Conservation (phyloP, 1,139 yeast genomes). For the Candida labiduridarum region DNA sequence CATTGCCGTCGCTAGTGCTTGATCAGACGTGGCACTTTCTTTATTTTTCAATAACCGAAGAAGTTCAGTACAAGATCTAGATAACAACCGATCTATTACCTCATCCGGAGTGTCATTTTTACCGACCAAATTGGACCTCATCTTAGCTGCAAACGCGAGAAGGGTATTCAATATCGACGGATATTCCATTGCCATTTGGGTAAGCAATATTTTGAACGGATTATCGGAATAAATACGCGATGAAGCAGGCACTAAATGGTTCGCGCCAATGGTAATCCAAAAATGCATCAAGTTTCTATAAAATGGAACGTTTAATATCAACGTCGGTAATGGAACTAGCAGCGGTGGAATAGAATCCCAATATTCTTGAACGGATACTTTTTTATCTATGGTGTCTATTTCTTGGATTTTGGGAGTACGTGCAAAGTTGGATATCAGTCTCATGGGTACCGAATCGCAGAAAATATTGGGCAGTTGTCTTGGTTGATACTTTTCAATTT, state of each 20-base stretch:
- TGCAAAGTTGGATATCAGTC: constrained; percentile 5
- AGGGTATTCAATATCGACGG: constrained; percentile 62
- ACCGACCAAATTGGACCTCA: constrained; percentile 39
- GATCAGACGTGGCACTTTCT: constrained; percentile 58
- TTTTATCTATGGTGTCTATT: neutral
- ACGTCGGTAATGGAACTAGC: constrained; percentile 58
- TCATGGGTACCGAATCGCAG: constrained; percentile 12
- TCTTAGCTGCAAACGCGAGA: constrained; percentile 68
- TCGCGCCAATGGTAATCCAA: constrained; percentile 64
- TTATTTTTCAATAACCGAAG: constrained; percentile 53
- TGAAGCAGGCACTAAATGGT: constrained; percentile 71
- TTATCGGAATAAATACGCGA: constrained; percentile 56
- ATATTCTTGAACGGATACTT: neutral
- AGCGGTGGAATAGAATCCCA: constrained; percentile 45
- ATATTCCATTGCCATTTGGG: constrained; percentile 67
- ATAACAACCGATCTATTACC: constrained; percentile 52
- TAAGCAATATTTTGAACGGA: constrained; percentile 67
- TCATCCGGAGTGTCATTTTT: constrained; percentile 41
- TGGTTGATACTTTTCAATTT: constrained; percentile 23
- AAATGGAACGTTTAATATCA: constrained; percentile 58
- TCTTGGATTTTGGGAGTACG: neutral
- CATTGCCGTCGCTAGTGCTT: constrained; percentile 67
- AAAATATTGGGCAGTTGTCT: constrained; percentile 3
- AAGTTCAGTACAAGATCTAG: constrained; percentile 60
- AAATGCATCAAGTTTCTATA: constrained; percentile 64